phyloP scores from a whole-genome alignment of 148 eudicot genomes.

The Nyssa sinensis region DNA sequence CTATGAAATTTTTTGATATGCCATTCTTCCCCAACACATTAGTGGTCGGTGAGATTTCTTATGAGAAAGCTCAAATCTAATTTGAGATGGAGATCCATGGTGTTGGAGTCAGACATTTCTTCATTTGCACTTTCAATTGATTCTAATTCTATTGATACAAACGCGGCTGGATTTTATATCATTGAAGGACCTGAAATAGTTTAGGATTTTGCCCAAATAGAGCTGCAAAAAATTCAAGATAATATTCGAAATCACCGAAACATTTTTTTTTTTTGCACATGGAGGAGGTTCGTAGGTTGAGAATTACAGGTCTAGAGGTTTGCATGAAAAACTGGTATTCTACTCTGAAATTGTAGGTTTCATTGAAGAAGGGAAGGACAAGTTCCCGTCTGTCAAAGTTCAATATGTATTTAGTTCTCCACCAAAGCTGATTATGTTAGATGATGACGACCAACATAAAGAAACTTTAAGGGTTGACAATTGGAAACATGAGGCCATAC shows the following conservation, averaged over 20 bases:
- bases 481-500: too few species aligned
- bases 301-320: too few species aligned
- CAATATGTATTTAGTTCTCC: too few species aligned
- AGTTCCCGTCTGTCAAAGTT: too few species aligned
- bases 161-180: slow-evolving; percentile 65
- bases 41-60: slow-evolving; percentile 20
- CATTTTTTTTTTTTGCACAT: slow-evolving; percentile 87
- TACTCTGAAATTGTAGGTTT: too few species aligned
- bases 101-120: slow-evolving; percentile 40
- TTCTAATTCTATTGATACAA: slow-evolving; percentile 31
- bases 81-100: slow-evolving; percentile 43
- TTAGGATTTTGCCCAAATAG: slow-evolving; percentile 84
- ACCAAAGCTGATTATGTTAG: too few species aligned
- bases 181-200: slow-evolving; percentile 99
- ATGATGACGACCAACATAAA: too few species aligned
- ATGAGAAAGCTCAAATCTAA: slow-evolving; percentile 22
- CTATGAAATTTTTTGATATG: too few species aligned
- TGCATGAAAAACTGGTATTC: too few species aligned
- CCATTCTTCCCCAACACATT: too few species aligned
- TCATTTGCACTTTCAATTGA: slow-evolving; percentile 35
- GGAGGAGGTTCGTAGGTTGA: slow-evolving; percentile 67
- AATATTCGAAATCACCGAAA: slow-evolving; percentile 82
- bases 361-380: too few species aligned
- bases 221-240: slow-evolving; percentile 79
- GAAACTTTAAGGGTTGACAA: too few species aligned